A percentile compares a stretch with the other conserved stretches of the same genome.
These are phyloP conservation scores for Aspergillus versicolor DNA, from an alignment of 2,329 filamentous ascomycete species.

Conservation along the genomic window DNA sequence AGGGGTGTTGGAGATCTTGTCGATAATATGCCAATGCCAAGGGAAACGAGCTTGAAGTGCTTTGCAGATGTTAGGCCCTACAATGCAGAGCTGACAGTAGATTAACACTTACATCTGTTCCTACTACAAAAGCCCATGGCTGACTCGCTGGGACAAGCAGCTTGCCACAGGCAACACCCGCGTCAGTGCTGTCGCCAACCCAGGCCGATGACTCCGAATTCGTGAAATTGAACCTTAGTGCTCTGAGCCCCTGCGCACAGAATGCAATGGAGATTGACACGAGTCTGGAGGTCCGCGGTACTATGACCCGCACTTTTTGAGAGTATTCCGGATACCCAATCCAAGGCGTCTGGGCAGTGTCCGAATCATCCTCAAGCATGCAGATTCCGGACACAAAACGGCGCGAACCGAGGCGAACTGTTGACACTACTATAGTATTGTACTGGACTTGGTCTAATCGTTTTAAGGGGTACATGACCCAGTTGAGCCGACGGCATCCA, in stretches of 20 bases:
- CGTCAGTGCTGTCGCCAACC: constrained; percentile 3
- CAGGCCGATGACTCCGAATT: constrained; percentile 1
- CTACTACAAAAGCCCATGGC: constrained; percentile 3
- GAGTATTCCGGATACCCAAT: constrained; percentile 6
- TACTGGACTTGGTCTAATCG: too few relatives aligned
- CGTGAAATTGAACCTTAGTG: constrained; percentile 5
- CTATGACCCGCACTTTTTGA: background rate
- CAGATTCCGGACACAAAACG: constrained; percentile 9
- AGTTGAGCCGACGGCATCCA: constrained; percentile 1
- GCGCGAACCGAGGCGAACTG: constrained; percentile 5
- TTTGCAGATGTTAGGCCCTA: background rate
- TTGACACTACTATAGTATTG: constrained; percentile 5
- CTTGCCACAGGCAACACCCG: background rate
- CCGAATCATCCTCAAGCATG: background rate
- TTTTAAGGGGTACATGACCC: too few relatives aligned
- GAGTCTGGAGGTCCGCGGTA: background rate
- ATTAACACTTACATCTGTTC: constrained; percentile 2
- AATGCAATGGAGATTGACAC: constrained; percentile 2
- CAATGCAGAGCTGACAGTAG: background rate
- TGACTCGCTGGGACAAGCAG: background rate
- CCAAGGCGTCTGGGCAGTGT: background rate
- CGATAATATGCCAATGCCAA: background rate
- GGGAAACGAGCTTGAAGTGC: background rate
- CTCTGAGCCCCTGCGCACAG: constrained; percentile 8
- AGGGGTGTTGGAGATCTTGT: background rate